These are phyloP conservation scores for Phytophthora palmivora DNA, from an alignment of 352 stramenopile genomes.

Conservation along the genomic window DNA sequence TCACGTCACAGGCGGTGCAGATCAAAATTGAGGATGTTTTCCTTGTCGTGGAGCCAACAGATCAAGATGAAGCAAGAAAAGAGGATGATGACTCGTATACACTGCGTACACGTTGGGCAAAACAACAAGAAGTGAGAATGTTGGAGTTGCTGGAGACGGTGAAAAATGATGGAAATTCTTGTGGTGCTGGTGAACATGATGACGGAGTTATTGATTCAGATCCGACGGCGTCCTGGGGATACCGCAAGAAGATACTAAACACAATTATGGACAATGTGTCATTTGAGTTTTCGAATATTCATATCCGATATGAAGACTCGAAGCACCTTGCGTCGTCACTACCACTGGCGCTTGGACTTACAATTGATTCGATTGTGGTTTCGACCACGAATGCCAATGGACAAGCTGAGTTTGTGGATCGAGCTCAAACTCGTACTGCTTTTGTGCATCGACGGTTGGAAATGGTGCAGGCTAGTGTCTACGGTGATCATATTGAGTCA, in stretches of 20 bases:
- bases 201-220: slow-evolving; percentile 36
- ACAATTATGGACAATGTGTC: slow-evolving; percentile 87
- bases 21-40: slow-evolving; percentile 83
- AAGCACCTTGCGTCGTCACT: slow-evolving; percentile 66
- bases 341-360: slow-evolving; percentile 70
- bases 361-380: slow-evolving; percentile 76
- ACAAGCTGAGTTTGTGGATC: slow-evolving; percentile 81
- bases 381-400: slow-evolving; percentile 85
- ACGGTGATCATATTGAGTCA: slow-evolving; percentile 60
- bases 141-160: slow-evolving; percentile 77
- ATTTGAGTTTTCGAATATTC: slow-evolving; percentile 84
- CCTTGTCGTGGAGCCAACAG: slow-evolving; percentile 69
- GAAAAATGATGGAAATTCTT: slow-evolving; percentile 48
- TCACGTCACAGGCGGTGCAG: slow-evolving; percentile 80
- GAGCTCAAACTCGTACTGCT: slow-evolving; percentile 73
- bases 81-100: slow-evolving; percentile 67
- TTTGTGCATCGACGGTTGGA: slow-evolving; percentile 85
- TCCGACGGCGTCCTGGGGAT: slow-evolving; percentile 70
- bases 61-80: slow-evolving; percentile 54
- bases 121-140: slow-evolving; percentile 85
- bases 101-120: slow-evolving; percentile 71
- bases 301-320: slow-evolving; percentile 86
- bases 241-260: slow-evolving; percentile 83
- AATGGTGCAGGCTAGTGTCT: slow-evolving; percentile 63
- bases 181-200: slow-evolving; percentile 25